Evolutionary conservation across 305 asterid genomes (phyloP).

Genomic region (Caryopteris hybrid): DNA sequence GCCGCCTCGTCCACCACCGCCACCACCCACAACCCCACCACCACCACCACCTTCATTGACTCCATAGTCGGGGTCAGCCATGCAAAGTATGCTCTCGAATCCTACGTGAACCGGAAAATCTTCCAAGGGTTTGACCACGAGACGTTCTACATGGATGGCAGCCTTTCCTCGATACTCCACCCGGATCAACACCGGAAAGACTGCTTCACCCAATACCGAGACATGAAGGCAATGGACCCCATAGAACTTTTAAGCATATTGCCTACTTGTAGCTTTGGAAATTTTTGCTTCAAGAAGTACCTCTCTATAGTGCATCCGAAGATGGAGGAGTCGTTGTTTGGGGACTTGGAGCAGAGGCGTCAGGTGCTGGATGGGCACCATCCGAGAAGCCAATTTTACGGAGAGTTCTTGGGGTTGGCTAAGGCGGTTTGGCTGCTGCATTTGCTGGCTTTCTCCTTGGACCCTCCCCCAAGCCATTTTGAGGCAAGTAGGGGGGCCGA

Average conservation of each 20-base stretch:
- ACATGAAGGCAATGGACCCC: conserved; percentile 95
- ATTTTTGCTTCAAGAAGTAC: conserved; percentile 86
- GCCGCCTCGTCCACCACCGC: conserved; percentile 57
- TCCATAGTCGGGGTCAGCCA: conserved; percentile 66
- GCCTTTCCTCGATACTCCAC: conserved; percentile 74
- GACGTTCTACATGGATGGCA: conserved; percentile 93
- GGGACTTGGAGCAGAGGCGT: conserved; percentile 88
- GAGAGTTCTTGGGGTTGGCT: conserved; percentile 70
- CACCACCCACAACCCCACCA: conserved; percentile 26
- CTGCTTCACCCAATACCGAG: conserved; percentile 84
- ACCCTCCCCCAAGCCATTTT: conserved; percentile 84
- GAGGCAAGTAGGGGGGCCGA: conserved; percentile 90
- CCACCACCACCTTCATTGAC: conserved; percentile 39
- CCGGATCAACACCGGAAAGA: conserved; percentile 86
- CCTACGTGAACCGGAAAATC: conserved; percentile 78
- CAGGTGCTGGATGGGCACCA: conserved; percentile 78
- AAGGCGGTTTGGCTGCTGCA: conserved; percentile 94
- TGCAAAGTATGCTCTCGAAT: conserved; percentile 78
- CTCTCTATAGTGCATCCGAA: conserved; percentile 83
- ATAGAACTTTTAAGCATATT: conserved; percentile 71
- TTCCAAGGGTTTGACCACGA: conserved; percentile 96
- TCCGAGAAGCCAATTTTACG: conserved; percentile 85
- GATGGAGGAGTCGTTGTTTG: conserved; percentile 96
- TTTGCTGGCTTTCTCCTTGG: conserved; percentile 78
- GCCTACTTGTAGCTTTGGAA: conserved; percentile 85